Evolutionary conservation across 2,329 filamentous ascomycete species (phyloP).

Genomic region (Davidsoniella neocaledoniae): DNA sequence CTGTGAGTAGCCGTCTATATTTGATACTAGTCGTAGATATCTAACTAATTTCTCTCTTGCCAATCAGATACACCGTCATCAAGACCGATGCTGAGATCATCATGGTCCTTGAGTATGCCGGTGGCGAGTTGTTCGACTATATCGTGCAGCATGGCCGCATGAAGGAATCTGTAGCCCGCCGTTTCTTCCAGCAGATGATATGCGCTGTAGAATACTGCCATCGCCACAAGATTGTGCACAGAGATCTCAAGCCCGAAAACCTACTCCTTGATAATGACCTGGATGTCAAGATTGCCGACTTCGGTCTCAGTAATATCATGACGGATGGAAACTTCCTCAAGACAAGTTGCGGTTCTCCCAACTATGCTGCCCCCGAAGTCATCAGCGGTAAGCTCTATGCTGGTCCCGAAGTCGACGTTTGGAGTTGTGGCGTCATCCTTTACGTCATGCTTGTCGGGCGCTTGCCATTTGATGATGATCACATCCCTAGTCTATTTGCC

Average conservation of each 20-base stretch:
- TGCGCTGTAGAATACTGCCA: conserved; percentile 98
- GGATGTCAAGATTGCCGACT: conserved; percentile 98
- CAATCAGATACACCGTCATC: conserved; percentile 73
- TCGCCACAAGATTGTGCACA: conserved; percentile 95
- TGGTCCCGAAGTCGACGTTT: conserved; percentile 93
- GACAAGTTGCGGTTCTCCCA: conserved; percentile 94
- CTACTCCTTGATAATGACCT: conserved; percentile 84
- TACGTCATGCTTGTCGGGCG: conserved; percentile 68
- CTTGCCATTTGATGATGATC: conserved; percentile 93
- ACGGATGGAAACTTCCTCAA: conserved; percentile 98
- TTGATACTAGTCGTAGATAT: not conserved
- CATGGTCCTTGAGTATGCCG: conserved; percentile 97
- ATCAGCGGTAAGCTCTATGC: conserved; percentile 97
- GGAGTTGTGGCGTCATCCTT: conserved; percentile 88
- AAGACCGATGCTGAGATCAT: conserved; percentile 90
- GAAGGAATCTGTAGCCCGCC: conserved; percentile 78
- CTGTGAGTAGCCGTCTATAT: conserved; percentile 40
- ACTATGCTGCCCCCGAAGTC: conserved; percentile 94
- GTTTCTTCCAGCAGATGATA: conserved; percentile 98
- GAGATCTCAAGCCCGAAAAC: conserved; percentile 95
- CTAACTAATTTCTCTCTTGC: not conserved
- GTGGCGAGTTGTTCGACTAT: conserved; percentile 93
- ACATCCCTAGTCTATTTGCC: conserved; percentile 92
- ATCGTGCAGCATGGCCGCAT: conserved; percentile 89
- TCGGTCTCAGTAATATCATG: conserved; percentile 98